phyloP scores from a whole-genome alignment of 345 rosid genomes.

The Citrus hindsii region DNA sequence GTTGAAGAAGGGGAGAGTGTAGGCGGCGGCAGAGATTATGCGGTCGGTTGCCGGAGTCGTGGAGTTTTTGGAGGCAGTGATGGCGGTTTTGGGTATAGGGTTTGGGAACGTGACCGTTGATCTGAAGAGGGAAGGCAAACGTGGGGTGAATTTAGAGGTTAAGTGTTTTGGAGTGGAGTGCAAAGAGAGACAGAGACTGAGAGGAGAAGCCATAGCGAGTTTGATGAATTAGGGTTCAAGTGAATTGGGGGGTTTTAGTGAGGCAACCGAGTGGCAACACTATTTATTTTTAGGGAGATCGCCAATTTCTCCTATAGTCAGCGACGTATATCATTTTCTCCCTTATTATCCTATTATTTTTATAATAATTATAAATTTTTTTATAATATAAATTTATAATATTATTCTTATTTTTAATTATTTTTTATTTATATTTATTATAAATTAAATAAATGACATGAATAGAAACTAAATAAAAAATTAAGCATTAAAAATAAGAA shows the following conservation, averaged over 20 bases:
- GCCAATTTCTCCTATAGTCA: too few species aligned
- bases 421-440: too few species aligned
- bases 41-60: slow-evolving; percentile 85
- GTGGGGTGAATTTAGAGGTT: neutral
- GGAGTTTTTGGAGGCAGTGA: slow-evolving; percentile 11
- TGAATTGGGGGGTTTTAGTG: neutral
- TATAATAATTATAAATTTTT: too few species aligned
- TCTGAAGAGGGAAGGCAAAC: slow-evolving; percentile 1
- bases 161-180: neutral
- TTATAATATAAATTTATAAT: too few species aligned
- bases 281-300: too few species aligned
- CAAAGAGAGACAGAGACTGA: neutral
- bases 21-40: slow-evolving; percentile 62
- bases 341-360: too few species aligned
- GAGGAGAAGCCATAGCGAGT: neutral
- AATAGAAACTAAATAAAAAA: too few species aligned
- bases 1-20: slow-evolving; percentile 86
- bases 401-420: too few species aligned
- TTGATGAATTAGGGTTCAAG: neutral
- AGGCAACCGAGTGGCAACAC: too few species aligned
- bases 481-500: too few species aligned
- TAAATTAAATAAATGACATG: too few species aligned
- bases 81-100: neutral
- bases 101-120: neutral
- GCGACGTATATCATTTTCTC: too few species aligned